Evolutionary conservation across 1,139 yeast species (phyloP).

Genomic region (Casaregolazyma suthepensis): DNA sequence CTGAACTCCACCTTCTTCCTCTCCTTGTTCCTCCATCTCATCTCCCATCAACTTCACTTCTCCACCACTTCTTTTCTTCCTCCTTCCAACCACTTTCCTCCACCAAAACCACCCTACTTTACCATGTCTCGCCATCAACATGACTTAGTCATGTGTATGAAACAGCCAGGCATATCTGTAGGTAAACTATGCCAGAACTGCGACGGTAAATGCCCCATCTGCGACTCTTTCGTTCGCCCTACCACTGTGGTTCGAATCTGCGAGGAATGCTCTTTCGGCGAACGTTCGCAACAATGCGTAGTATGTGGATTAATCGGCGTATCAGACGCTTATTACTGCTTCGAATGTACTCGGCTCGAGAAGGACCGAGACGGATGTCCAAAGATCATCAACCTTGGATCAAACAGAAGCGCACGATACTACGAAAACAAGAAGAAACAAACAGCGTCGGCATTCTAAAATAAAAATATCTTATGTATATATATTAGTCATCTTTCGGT

Average conservation of each 20-base stretch:
- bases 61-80: neutral
- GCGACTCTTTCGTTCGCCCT: constrained; percentile 84
- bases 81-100: neutral
- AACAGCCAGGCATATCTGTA: constrained; percentile 68
- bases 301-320: constrained; percentile 63
- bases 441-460: neutral
- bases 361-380: constrained; percentile 94
- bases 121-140: constrained; percentile 86
- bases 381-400: constrained; percentile 70
- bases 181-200: constrained; percentile 79
- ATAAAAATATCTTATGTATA: neutral
- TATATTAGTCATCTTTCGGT: neutral
- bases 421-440: constrained; percentile 47
- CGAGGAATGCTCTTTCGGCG: constrained; percentile 79
- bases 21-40: neutral
- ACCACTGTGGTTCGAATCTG: constrained; percentile 68
- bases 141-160: constrained; percentile 79
- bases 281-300: constrained; percentile 58
- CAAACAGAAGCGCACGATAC: constrained; percentile 61
- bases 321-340: constrained; percentile 73
- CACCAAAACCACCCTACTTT: neutral
- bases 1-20: too few species aligned
- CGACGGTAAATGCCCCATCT: constrained; percentile 87
- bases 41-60: neutral
- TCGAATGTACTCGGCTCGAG: constrained; percentile 76